phyloP scores from a whole-genome alignment of 1,284 basidiomycete species.

The Leccinum subrobustum region DNA sequence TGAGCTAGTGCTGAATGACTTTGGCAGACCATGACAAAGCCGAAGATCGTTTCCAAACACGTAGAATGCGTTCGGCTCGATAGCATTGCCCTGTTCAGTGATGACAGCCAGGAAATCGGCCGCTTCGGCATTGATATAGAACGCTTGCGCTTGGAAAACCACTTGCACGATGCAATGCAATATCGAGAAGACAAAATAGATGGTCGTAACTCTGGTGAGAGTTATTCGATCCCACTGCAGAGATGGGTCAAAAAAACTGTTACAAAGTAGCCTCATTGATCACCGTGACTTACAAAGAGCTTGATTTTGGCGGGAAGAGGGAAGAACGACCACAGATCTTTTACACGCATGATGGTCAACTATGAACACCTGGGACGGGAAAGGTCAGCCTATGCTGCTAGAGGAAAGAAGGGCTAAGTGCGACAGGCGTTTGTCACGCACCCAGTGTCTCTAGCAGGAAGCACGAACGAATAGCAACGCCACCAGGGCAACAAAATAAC shows the following conservation, averaged over 20 bases:
- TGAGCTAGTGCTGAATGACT: constrained; percentile 42
- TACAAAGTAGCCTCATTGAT: background rate
- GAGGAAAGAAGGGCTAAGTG: background rate
- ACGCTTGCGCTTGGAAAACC: constrained; percentile 64
- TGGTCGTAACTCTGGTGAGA: constrained; percentile 60
- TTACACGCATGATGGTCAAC: constrained; percentile 41
- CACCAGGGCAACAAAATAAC: constrained; percentile 43
- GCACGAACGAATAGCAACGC: constrained; percentile 37
- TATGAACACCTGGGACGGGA: background rate
- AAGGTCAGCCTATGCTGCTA: background rate
- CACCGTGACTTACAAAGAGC: constrained; percentile 48
- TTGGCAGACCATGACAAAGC: constrained; percentile 58
- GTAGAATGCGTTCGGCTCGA: constrained; percentile 49
- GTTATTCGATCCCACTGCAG: constrained; percentile 68
- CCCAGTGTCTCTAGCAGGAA: constrained; percentile 13
- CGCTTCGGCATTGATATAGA: constrained; percentile 60
- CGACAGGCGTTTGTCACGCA: constrained; percentile 1
- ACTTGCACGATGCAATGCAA: constrained; percentile 68
- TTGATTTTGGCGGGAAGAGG: constrained; percentile 45
- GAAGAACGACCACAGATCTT: constrained; percentile 40
- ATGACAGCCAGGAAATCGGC: constrained; percentile 52
- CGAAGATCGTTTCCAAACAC: constrained; percentile 49
- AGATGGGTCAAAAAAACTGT: constrained; percentile 1
- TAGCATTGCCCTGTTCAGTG: constrained; percentile 48
- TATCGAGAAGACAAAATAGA: constrained; percentile 68